Conservation (phyloP, 805 yeast genomes). For the Candida pseudofarinosa region DNA sequence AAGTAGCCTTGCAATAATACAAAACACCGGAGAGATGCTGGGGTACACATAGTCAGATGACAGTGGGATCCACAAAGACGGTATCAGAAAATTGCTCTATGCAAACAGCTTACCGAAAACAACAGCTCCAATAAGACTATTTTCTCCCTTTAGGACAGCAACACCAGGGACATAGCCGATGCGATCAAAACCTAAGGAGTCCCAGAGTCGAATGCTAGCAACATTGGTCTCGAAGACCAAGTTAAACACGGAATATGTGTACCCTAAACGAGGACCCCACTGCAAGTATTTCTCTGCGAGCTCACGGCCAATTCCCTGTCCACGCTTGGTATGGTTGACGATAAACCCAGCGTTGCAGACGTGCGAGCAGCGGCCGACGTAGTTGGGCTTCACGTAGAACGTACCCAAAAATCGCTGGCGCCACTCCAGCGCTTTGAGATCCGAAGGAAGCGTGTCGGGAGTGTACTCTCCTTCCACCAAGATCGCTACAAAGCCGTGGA, state of each 20-base stretch:
- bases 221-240: slow-evolving; percentile 77
- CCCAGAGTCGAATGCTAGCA: slow-evolving; percentile 82
- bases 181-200: slow-evolving; percentile 70
- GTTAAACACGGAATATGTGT: slow-evolving; percentile 79
- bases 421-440: slow-evolving; percentile 40
- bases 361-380: slow-evolving; percentile 79
- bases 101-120: slow-evolving; percentile 65
- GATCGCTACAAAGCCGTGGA: slow-evolving; percentile 60
- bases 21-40: too few species aligned
- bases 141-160: slow-evolving; percentile 63
- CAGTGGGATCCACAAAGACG: too few species aligned
- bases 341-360: slow-evolving; percentile 86
- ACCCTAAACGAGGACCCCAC: slow-evolving; percentile 79
- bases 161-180: slow-evolving; percentile 75
- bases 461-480: slow-evolving; percentile 41
- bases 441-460: slow-evolving; percentile 25
- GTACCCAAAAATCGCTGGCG: slow-evolving; percentile 57
- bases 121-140: slow-evolving; percentile 67
- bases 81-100: too few species aligned
- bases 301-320: slow-evolving; percentile 64
- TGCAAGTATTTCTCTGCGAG: slow-evolving; percentile 63
- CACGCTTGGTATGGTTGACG: slow-evolving; percentile 58
- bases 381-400: slow-evolving; percentile 82
- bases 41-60: too few species aligned
- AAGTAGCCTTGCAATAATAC: too few species aligned